phyloP scores from a whole-genome alignment of 352 stramenopile species.

The Chloridella minuta region DNA sequence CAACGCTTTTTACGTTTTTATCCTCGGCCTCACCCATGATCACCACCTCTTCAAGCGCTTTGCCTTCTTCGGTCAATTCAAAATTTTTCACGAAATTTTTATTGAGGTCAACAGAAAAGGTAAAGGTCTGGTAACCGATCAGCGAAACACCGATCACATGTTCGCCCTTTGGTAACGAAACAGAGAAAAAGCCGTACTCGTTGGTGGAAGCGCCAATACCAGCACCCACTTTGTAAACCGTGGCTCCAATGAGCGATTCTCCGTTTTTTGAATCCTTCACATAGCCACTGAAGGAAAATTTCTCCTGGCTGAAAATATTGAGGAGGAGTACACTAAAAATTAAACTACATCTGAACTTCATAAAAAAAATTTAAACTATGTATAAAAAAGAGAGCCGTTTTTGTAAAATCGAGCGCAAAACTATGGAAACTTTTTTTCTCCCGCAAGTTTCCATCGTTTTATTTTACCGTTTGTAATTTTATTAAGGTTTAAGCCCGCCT shows the following conservation, averaged over 20 bases:
- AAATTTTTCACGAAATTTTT: neutral
- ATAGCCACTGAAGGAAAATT: neutral
- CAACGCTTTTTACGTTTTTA: neutral
- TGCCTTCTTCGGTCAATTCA: neutral
- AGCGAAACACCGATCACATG: neutral
- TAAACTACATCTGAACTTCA: neutral
- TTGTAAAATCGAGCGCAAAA: neutral
- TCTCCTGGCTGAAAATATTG: neutral
- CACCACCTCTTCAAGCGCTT: neutral
- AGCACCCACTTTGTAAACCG: neutral
- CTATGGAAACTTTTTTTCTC: neutral
- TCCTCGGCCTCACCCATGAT: neutral
- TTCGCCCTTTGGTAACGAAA: neutral
- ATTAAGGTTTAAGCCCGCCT: too few species aligned
- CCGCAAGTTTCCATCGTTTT: neutral
- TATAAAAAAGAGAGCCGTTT: too few species aligned
- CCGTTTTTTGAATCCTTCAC: neutral
- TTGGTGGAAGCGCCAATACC: neutral
- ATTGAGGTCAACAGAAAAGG: neutral
- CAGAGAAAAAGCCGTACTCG: neutral
- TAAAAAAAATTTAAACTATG: neutral
- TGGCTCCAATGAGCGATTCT: neutral
- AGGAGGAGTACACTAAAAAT: neutral
- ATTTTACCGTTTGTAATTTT: neutral
- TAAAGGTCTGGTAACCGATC: neutral